A percentile compares a stretch with the other conserved stretches of the same genome.
Conservation (phyloP, 768 basidiomycete species). For the Mycena rebaudengoi region DNA sequence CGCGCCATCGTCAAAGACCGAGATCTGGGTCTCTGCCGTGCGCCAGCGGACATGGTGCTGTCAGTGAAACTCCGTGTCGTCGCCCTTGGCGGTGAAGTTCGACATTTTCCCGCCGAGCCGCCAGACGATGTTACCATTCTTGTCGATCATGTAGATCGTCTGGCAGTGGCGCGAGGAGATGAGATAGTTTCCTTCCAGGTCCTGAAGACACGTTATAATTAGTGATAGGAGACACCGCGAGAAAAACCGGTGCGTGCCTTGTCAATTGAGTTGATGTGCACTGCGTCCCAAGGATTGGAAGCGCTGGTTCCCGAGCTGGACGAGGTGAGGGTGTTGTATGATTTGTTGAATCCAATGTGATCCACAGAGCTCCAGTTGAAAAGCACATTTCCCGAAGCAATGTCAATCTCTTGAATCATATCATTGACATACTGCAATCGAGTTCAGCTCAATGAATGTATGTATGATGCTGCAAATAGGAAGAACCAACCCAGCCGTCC, state of each 20-base stretch:
- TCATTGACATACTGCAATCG: neutral
- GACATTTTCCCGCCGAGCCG: slow-evolving; percentile 26
- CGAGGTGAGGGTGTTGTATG: slow-evolving; percentile 13
- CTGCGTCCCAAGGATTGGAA: slow-evolving; percentile 2
- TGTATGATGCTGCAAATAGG: too few species aligned
- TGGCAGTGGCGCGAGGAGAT: slow-evolving; percentile 26
- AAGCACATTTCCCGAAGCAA: slow-evolving; percentile 5
- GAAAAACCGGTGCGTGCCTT: neutral
- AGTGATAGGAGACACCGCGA: neutral
- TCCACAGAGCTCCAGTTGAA: slow-evolving; percentile 22
- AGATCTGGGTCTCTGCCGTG: slow-evolving; percentile 8
- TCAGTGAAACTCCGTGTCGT: slow-evolving; percentile 23
- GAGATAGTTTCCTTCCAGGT: slow-evolving; percentile 25
- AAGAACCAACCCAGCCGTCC: slow-evolving; percentile 5
- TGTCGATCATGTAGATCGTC: slow-evolving; percentile 26
- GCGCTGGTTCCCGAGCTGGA: neutral
- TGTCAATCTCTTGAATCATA: slow-evolving; percentile 17
- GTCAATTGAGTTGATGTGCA: slow-evolving; percentile 22
- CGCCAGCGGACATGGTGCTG: slow-evolving; percentile 32
- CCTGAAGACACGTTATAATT: neutral
- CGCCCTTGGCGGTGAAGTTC: slow-evolving; percentile 16
- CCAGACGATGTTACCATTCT: slow-evolving; percentile 28
- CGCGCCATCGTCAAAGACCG: slow-evolving; percentile 22
- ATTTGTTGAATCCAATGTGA: slow-evolving; percentile 9
- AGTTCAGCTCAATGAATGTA: too few species aligned